These are phyloP conservation scores for Sanghuangporus baumii DNA, from an alignment of 1,284 basidiomycete species.

Conservation along the genomic window DNA sequence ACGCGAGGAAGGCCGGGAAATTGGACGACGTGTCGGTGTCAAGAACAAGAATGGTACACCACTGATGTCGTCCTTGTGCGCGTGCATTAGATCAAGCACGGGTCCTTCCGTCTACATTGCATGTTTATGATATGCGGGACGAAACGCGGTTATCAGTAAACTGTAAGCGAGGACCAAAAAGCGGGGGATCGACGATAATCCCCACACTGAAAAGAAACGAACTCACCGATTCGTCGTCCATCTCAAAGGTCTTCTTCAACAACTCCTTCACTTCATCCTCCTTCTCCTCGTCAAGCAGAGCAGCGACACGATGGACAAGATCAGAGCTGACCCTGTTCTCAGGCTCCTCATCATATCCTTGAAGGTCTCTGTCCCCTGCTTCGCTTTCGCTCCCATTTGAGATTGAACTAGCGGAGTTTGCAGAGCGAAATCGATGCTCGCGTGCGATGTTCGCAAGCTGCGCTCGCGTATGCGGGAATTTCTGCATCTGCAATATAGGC, in stretches of 20 bases:
- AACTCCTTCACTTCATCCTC: slow-evolving; percentile 80
- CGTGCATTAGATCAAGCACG: slow-evolving; percentile 82
- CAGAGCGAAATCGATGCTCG: slow-evolving; percentile 44
- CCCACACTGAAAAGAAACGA: background rate
- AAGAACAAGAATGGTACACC: slow-evolving; percentile 78
- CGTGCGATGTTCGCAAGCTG: slow-evolving; percentile 67
- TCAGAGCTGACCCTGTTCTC: slow-evolving; percentile 44
- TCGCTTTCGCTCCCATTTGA: background rate
- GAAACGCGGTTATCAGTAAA: slow-evolving; percentile 17
- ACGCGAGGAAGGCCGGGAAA: slow-evolving; percentile 76
- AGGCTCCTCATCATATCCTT: slow-evolving; percentile 38
- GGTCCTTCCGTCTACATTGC: slow-evolving; percentile 60
- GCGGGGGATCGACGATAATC: slow-evolving; percentile 13
- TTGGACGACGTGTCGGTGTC: slow-evolving; percentile 70
- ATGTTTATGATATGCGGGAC: slow-evolving; percentile 12
- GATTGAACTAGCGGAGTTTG: background rate
- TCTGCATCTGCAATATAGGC: slow-evolving; percentile 21
- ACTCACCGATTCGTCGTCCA: slow-evolving; percentile 72
- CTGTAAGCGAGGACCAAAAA: slow-evolving; percentile 6
- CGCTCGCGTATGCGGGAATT: slow-evolving; percentile 75
- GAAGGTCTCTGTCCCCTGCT: slow-evolving; percentile 51
- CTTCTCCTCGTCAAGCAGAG: slow-evolving; percentile 71
- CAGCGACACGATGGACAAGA: slow-evolving; percentile 65
- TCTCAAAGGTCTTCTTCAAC: slow-evolving; percentile 63
- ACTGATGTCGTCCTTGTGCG: slow-evolving; percentile 75